Conservation (phyloP, 805 yeast genomes). For the Pichia membranifaciens region DNA sequence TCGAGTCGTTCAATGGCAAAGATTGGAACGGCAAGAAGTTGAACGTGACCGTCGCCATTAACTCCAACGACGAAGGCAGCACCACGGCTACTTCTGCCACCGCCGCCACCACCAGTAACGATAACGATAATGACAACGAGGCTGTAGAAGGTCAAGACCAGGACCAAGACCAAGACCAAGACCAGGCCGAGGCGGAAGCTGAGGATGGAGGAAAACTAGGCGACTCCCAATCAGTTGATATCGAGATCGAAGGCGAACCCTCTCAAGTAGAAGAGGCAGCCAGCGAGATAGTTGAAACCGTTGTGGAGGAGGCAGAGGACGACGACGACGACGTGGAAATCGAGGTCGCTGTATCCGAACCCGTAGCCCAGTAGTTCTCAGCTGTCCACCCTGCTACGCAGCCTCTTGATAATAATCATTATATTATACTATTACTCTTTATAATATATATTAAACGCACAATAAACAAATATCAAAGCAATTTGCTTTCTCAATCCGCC, state of each 20-base stretch:
- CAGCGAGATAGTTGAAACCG: neutral
- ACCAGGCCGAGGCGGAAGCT: conserved; percentile 3
- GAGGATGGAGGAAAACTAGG: conserved; percentile 4
- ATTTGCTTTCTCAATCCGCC: too few species aligned
- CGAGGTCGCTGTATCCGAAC: conserved; percentile 11
- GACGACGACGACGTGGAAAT: conserved; percentile 12
- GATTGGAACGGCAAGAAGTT: conserved; percentile 60
- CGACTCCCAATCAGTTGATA: conserved; percentile 5
- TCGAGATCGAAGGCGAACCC: neutral
- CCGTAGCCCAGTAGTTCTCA: too few species aligned
- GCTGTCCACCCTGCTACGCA: too few species aligned
- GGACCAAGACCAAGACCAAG: too few species aligned
- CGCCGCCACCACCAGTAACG: too few species aligned
- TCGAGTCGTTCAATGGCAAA: conserved; percentile 61
- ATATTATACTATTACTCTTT: neutral
- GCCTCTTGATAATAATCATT: neutral
- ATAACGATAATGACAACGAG: neutral
- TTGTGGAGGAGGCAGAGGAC: neutral
- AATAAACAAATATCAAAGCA: too few species aligned
- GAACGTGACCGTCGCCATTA: conserved; percentile 68
- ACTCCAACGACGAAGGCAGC: conserved; percentile 33
- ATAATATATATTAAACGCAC: too few species aligned
- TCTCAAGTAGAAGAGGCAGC: neutral
- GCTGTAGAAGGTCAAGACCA: conserved; percentile 4
- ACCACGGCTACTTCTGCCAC: too few species aligned